A percentile compares a stretch with the other conserved stretches of the same genome.
These are phyloP conservation scores for Crithidia acanthocephali DNA, from an alignment of 208 protist genomes.

Conservation along the genomic window DNA sequence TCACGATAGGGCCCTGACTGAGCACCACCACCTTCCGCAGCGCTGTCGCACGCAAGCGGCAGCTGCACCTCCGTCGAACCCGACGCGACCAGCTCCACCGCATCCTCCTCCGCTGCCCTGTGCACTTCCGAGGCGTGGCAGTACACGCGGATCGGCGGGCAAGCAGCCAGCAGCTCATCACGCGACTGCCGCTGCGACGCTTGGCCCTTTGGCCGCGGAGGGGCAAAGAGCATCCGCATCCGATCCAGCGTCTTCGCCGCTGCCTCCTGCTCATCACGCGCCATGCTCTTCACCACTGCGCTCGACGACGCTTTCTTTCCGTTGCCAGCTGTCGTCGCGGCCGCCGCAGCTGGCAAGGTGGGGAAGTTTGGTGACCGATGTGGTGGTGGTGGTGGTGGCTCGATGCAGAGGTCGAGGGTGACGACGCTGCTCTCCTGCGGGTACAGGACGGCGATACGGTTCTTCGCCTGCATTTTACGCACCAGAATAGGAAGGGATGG, in stretches of 20 bases:
- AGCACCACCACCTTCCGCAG: background rate
- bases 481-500: background rate
- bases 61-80: background rate
- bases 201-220: slow-evolving; percentile 18
- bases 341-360: background rate
- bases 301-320: background rate
- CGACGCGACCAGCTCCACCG: background rate
- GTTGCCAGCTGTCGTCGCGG: background rate
- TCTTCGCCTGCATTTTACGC: slow-evolving; percentile 36
- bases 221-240: slow-evolving; percentile 75
- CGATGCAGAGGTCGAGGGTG: slow-evolving; percentile 52
- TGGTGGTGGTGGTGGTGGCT: background rate
- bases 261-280: slow-evolving; percentile 56
- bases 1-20: slow-evolving; percentile 16
- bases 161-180: slow-evolving; percentile 59
- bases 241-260: slow-evolving; percentile 77
- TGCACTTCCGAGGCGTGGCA: slow-evolving; percentile 29
- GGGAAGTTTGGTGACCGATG: no score
- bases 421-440: slow-evolving; percentile 35
- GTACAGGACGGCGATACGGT: slow-evolving; percentile 44
- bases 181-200: slow-evolving; percentile 31
- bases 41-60: background rate
- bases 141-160: slow-evolving; percentile 56
- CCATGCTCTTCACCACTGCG: slow-evolving; percentile 69
- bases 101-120: slow-evolving; percentile 12